Conservation (phyloP, 2,329 filamentous ascomycete genomes). For the Xylariaceae sp. region DNA sequence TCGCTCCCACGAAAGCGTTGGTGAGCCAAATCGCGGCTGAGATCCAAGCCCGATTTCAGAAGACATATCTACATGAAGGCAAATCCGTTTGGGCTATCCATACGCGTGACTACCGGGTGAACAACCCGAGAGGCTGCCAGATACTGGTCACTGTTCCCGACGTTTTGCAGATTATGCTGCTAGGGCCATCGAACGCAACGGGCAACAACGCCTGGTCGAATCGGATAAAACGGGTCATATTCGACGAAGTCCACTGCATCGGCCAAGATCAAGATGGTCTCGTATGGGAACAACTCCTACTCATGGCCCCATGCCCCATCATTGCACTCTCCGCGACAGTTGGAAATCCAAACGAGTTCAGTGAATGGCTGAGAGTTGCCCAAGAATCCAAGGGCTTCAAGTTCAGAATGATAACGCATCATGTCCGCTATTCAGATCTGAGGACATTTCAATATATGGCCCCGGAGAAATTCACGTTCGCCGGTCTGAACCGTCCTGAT, state of each 20-base stretch:
- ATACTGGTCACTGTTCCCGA: constrained; percentile 73
- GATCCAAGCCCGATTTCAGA: constrained; percentile 68
- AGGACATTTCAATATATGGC: constrained; percentile 66
- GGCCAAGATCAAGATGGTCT: constrained; percentile 70
- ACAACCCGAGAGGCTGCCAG: constrained; percentile 67
- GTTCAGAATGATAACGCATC: constrained; percentile 63
- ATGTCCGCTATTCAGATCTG: constrained; percentile 67
- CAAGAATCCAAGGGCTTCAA: constrained; percentile 59
- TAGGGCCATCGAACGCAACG: constrained; percentile 59
- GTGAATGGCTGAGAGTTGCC: constrained; percentile 59
- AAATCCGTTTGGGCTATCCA: constrained; percentile 75
- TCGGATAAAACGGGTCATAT: constrained; percentile 69
- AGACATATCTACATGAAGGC: constrained; percentile 54
- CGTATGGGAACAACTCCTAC: constrained; percentile 71
- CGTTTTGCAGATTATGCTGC: constrained; percentile 72
- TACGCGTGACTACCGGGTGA: constrained; percentile 69
- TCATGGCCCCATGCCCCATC: constrained; percentile 70
- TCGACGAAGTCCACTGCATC: constrained; percentile 78
- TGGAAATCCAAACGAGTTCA: constrained; percentile 68
- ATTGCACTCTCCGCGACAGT: constrained; percentile 77
- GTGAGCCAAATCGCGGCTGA: constrained; percentile 82
- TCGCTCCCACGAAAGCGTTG: constrained; percentile 75
- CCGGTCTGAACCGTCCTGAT: constrained; percentile 42
- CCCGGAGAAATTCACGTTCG: constrained; percentile 44
- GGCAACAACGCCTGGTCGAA: constrained; percentile 53